Conservation (phyloP, 345 rosid genomes). For the Eucalyptus albens region DNA sequence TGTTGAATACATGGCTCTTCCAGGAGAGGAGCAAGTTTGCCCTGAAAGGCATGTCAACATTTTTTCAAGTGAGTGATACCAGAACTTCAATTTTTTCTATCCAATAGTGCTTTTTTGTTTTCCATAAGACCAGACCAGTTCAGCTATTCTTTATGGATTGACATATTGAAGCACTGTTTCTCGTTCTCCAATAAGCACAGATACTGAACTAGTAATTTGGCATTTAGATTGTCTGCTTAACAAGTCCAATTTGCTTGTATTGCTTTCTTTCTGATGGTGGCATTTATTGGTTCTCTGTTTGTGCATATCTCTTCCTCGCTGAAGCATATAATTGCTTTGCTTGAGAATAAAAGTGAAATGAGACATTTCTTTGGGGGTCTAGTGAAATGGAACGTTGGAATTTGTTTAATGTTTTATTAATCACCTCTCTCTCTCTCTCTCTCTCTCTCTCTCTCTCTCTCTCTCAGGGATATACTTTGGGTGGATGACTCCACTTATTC, state of each 20-base stretch:
- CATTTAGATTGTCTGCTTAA: not conserved
- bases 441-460: not conserved
- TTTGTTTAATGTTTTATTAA: not conserved
- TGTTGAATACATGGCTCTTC: slow-evolving; percentile 63
- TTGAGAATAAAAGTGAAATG: not conserved
- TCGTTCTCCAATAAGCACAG: not conserved
- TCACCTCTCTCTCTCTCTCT: not conserved
- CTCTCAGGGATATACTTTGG: slow-evolving; percentile 47
- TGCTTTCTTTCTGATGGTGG: not conserved
- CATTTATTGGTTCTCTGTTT: not conserved
- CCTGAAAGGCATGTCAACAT: slow-evolving; percentile 66
- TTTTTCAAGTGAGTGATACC: slow-evolving; percentile 55
- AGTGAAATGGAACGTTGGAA: not conserved
- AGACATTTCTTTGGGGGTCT: not conserved
- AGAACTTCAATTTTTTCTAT: not conserved
- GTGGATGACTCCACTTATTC: slow-evolving; percentile 90
- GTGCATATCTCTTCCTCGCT: not conserved
- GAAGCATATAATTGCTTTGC: not conserved
- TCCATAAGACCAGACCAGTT: not conserved
- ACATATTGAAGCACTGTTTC: not conserved
- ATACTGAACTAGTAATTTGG: not conserved
- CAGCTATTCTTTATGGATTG: not conserved
- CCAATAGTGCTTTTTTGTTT: not conserved
- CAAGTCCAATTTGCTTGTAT: not conserved
- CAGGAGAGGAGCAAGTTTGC: slow-evolving; percentile 66